Evolutionary conservation across 202 grass and related monocot species (phyloP).

Genomic region (Dendrocalamus latiflorus): DNA sequence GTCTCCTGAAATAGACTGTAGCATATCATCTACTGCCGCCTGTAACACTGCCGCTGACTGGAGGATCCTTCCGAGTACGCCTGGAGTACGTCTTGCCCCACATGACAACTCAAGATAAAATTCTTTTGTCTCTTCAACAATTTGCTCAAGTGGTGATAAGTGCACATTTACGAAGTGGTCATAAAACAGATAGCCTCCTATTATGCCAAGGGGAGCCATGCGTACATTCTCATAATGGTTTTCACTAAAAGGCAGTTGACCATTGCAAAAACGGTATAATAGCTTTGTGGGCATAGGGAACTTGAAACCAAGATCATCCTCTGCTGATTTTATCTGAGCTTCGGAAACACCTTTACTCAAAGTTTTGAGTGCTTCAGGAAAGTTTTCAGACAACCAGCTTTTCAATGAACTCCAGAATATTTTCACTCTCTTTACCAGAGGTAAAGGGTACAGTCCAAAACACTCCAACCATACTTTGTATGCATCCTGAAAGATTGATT

Average conservation of each 20-base stretch:
- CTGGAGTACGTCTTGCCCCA: no score
- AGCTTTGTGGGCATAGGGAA: no score
- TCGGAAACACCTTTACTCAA: conserved; percentile 75
- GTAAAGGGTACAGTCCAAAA: conserved; percentile 78
- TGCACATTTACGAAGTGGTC: conserved; percentile 61
- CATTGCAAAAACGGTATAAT: no score
- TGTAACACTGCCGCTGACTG: no score
- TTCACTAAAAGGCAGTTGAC: no score
- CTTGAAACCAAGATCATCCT: no score
- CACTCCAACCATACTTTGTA: conserved; percentile 76
- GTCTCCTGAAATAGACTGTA: no score
- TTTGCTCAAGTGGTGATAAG: conserved; percentile 62
- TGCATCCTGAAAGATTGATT: conserved; percentile 50
- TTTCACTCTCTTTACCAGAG: conserved; percentile 84
- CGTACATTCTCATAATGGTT: conserved; percentile 4
- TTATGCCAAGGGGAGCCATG: conserved; percentile 52
- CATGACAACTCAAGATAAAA: conserved; percentile 16
- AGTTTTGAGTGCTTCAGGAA: conserved; percentile 69
- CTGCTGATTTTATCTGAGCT: conserved; percentile 62
- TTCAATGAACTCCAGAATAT: conserved; percentile 68
- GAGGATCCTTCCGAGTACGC: no score
- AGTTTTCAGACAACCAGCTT: conserved; percentile 73
- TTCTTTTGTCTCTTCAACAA: conserved; percentile 48
- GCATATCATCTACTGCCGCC: no score
- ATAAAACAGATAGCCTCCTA: conserved; percentile 86